Evolutionary conservation across 768 basidiomycete genomes (phyloP).

Genomic region (Lactifluus piperatus): DNA sequence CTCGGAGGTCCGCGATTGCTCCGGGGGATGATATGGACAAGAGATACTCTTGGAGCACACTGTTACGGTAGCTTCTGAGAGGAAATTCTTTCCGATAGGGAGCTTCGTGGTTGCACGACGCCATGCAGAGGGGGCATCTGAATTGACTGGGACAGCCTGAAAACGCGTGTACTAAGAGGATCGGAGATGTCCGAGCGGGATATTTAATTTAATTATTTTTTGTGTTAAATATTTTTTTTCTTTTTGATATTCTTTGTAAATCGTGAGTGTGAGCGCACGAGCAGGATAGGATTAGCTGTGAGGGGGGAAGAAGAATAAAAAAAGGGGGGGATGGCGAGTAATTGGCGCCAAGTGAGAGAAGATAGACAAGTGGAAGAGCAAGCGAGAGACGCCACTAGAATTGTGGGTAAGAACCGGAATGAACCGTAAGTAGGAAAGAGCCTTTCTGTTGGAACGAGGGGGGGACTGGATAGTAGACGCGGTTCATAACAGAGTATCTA

Average conservation of each 20-base stretch:
- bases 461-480: background rate
- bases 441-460: background rate
- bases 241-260: background rate
- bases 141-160: conserved; percentile 12
- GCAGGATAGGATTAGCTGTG: background rate
- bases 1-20: conserved; percentile 17
- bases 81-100: conserved; percentile 18
- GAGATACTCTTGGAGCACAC: conserved; percentile 9
- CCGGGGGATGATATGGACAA: conserved; percentile 12
- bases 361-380: background rate
- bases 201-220: too few species aligned
- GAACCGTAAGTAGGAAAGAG: conserved; percentile 11
- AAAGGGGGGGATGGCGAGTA: background rate
- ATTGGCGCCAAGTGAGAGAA: background rate
- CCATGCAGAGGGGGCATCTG: conserved; percentile 11
- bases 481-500: conserved; percentile 8
- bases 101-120: conserved; percentile 16
- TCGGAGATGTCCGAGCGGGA: background rate
- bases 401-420: conserved; percentile 11
- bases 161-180: conserved; percentile 11
- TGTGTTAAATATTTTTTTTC: too few species aligned
- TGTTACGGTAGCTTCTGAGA: conserved; percentile 16
- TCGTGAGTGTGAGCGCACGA: too few species aligned
- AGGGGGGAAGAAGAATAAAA: background rate
- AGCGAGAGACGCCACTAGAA: conserved; percentile 17